These are phyloP conservation scores for Suillus sp. DNA, from an alignment of 768 basidiomycete genomes.

Conservation along the genomic window DNA sequence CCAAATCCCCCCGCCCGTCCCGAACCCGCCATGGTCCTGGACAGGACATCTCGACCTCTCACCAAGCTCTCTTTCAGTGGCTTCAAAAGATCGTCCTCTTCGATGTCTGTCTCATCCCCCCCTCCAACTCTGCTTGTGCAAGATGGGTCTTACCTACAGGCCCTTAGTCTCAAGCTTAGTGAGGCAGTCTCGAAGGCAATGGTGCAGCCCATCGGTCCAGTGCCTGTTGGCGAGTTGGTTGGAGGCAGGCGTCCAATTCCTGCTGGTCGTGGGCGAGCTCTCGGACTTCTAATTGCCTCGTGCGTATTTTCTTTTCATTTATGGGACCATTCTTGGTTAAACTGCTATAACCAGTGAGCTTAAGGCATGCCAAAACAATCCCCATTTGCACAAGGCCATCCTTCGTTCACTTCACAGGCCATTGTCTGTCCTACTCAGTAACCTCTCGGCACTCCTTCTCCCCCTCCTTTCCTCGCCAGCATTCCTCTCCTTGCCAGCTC, in stretches of 20 bases:
- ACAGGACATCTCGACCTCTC: conserved; percentile 52
- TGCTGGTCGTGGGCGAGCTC: conserved; percentile 64
- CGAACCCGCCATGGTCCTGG: conserved; percentile 36
- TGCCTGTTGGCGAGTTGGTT: conserved; percentile 52
- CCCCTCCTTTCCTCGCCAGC: conserved; percentile 66
- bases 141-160: conserved; percentile 80
- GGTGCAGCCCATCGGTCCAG: conserved; percentile 60
- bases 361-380: conserved; percentile 60
- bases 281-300: conserved; percentile 73
- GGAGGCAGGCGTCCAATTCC: conserved; percentile 73
- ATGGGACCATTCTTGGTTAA: conserved; percentile 17
- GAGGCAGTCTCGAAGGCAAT: conserved; percentile 82
- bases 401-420: conserved; percentile 75
- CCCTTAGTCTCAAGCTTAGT: conserved; percentile 73
- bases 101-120: conserved; percentile 35
- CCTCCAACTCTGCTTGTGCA: conserved; percentile 55
- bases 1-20: conserved; percentile 45
- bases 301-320: conserved; percentile 41
- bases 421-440: conserved; percentile 70
- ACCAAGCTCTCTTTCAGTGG: conserved; percentile 60
- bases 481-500: conserved; percentile 55
- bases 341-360: conserved; percentile 55
- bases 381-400: conserved; percentile 67
- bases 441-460: conserved; percentile 66
- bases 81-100: conserved; percentile 58